Percentiles rank a stretch among this genome's conserved stretches.
phyloP scores from a whole-genome alignment of 148 eudicot species.

The Amaranthus hypochondriacus region DNA sequence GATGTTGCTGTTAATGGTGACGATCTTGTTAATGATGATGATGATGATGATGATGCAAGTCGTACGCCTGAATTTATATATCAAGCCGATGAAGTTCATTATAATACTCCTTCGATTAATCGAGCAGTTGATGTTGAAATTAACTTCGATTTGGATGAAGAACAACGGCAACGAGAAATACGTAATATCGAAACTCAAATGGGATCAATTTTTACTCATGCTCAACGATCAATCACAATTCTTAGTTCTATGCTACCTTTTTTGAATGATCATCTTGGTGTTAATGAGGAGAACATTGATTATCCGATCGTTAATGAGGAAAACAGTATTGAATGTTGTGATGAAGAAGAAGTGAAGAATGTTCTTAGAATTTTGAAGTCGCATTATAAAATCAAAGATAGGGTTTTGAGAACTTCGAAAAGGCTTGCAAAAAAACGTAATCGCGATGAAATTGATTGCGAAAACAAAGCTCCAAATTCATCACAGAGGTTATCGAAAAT shows the following conservation, averaged over 20 bases:
- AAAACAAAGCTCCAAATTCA: background rate
- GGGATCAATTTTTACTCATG: too few relatives aligned
- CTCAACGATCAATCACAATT: too few relatives aligned
- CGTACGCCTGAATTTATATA: too few relatives aligned
- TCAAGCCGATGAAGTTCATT: too few relatives aligned
- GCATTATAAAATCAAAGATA: too few relatives aligned
- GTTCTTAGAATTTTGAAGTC: background rate
- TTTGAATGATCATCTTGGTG: too few relatives aligned
- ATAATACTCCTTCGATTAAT: too few relatives aligned
- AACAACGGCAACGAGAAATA: background rate
- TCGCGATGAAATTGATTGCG: background rate
- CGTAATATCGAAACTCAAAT: too few relatives aligned
- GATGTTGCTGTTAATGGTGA: background rate
- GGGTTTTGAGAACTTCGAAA: background rate
- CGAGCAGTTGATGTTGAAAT: background rate
- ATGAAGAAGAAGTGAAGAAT: background rate
- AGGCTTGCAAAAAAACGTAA: background rate
- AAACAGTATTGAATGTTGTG: background rate
- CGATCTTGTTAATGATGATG: background rate
- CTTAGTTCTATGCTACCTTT: too few relatives aligned
- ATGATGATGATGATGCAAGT: background rate
- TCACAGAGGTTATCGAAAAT: constrained; percentile 3
- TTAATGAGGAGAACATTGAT: too few relatives aligned
- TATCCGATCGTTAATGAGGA: background rate
- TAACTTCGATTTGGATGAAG: too few relatives aligned